These are phyloP conservation scores for Cardamine chenopodiifolia DNA, from an alignment of 345 rosid species.

Conservation along the genomic window DNA sequence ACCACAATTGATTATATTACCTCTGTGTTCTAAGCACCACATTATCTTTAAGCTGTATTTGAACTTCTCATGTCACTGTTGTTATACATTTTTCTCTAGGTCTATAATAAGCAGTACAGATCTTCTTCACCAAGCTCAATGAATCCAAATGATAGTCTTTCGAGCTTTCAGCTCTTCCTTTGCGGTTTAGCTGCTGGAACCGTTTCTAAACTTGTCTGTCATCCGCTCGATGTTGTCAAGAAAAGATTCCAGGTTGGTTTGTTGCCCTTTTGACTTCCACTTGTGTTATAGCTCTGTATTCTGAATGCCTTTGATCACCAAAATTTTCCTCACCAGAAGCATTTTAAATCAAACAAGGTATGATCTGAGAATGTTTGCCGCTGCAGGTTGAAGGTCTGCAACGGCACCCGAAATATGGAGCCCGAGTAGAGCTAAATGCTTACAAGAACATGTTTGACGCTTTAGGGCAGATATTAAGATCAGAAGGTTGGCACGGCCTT, in stretches of 20 bases:
- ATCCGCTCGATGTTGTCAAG: conserved; percentile 91
- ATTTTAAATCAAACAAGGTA: background rate
- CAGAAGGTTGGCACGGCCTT: conserved; percentile 10
- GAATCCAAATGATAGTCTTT: conserved; percentile 43
- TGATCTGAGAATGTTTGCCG: conserved; percentile 3
- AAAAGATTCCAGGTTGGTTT: conserved; percentile 75
- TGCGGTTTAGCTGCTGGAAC: conserved; percentile 87
- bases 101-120: background rate
- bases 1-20: background rate
- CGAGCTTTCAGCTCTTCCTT: conserved; percentile 68
- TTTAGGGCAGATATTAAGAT: background rate
- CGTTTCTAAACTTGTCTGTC: conserved; percentile 81
- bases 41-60: background rate
- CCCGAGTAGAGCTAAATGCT: conserved; percentile 56
- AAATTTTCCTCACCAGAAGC: background rate
- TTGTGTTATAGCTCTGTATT: background rate
- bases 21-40: background rate
- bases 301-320: background rate
- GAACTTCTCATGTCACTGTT: background rate
- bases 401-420: conserved; percentile 79
- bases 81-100: background rate
- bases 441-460: conserved; percentile 21
- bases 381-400: conserved; percentile 76
- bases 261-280: background rate
- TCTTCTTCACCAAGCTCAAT: background rate